Percentiles rank a stretch among this genome's conserved stretches.
phyloP scores from a whole-genome alignment of 805 yeast species.

The Starmerella apicola region DNA sequence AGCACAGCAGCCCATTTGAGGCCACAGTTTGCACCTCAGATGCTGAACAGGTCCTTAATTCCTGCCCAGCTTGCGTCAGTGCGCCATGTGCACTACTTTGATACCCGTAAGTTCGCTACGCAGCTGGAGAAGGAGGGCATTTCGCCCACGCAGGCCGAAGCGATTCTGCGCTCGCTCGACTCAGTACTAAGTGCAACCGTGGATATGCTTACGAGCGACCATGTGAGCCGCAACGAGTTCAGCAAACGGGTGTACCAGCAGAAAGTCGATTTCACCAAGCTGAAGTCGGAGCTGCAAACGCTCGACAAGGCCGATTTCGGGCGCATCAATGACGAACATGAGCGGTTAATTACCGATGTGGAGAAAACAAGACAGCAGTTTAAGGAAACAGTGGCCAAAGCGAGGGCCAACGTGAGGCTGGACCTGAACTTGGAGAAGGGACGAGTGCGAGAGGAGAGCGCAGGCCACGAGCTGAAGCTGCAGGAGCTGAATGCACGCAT shows the following conservation, averaged over 20 bases:
- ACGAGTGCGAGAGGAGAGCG: constrained; percentile 83
- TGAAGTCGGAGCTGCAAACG: constrained; percentile 81
- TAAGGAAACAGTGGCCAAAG: constrained; percentile 82
- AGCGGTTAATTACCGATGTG: constrained; percentile 65
- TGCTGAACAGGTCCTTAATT: too few relatives aligned
- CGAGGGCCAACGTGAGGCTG: constrained; percentile 77
- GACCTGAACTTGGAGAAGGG: constrained; percentile 92
- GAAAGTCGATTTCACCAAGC: constrained; percentile 89
- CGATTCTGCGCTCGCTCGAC: constrained; percentile 61
- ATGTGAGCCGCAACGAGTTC: constrained; percentile 76
- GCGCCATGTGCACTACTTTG: constrained; percentile 36
- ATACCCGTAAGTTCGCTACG: constrained; percentile 62
- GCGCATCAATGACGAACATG: constrained; percentile 74
- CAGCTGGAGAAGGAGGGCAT: constrained; percentile 61
- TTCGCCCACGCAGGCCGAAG: constrained; percentile 60
- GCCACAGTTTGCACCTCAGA: constrained; percentile 18
- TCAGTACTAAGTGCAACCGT: constrained; percentile 73
- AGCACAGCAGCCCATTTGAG: not conserved
- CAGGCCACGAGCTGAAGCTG: constrained; percentile 83
- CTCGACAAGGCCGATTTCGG: constrained; percentile 79
- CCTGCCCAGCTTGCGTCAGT: not conserved
- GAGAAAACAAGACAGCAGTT: constrained; percentile 76
- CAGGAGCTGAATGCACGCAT: constrained; percentile 91
- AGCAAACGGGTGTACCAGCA: constrained; percentile 85
- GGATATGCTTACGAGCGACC: constrained; percentile 54